Conservation (phyloP, 345 rosid genomes). For the Passiflora organensis region DNA sequence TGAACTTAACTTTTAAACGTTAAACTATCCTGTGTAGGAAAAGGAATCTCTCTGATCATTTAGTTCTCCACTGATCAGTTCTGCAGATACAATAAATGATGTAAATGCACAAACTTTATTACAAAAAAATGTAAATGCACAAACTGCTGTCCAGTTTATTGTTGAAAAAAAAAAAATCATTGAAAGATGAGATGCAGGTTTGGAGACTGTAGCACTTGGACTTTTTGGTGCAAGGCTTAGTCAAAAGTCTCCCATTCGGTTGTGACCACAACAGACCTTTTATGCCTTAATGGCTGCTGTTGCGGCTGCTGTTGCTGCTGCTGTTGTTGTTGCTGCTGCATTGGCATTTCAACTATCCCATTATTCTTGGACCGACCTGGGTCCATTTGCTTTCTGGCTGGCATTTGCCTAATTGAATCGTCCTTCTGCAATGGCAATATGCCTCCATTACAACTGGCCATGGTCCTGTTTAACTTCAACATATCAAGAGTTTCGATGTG, state of each 20-base stretch:
- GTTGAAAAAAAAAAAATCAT: no score
- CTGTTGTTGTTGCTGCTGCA: no score
- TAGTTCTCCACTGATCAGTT: not conserved
- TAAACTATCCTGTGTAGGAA: not conserved
- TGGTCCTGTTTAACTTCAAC: slow-evolving; percentile 23
- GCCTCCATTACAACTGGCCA: slow-evolving; percentile 6
- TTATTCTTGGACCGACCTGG: slow-evolving; percentile 4
- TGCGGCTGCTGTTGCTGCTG: no score
- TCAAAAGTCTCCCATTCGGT: slow-evolving; percentile 32
- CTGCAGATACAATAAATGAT: slow-evolving; percentile 7
- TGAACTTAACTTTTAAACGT: slow-evolving; percentile 11
- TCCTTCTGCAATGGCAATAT: slow-evolving; percentile 1
- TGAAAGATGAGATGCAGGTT: no score
- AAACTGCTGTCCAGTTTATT: not conserved
- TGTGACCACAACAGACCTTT: slow-evolving; percentile 15
- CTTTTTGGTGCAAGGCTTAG: not conserved
- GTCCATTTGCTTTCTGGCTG: not conserved
- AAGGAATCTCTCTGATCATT: slow-evolving; percentile 5
- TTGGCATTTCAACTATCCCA: slow-evolving; percentile 8
- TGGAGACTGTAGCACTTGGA: no score
- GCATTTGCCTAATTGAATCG: not conserved
- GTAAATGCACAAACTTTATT: slow-evolving; percentile 7
- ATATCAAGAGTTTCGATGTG: slow-evolving; percentile 19
- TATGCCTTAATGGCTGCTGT: slow-evolving; percentile 1
- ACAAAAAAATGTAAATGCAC: not conserved